Base-by-base conservation (phyloP, 2,329 filamentous ascomycete species). In the Pyrenophora graminea region DNA sequence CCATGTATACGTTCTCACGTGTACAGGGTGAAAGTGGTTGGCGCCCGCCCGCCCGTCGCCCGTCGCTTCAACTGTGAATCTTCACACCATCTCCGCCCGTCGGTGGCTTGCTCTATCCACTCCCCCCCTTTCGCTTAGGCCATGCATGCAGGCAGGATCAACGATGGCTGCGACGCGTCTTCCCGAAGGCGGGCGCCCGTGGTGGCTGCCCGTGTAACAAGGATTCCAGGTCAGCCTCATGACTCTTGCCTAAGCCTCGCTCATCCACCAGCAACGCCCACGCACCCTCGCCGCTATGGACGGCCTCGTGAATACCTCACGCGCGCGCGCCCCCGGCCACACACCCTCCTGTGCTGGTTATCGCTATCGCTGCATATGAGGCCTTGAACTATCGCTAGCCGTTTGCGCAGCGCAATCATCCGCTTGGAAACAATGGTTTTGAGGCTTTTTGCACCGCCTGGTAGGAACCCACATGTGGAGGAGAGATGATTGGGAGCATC, bases 401-500 rank as follows among this genome's bases (percentile, higher is more conserved):
- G 33, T 15, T 12, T 19, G 21, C 17, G 33, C 27, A 33, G 36
- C 18, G 21, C 37, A 23, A 37, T 19, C 33, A 31, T 40, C 27
- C 18, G 45, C 21, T 43, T 19, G 10, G 32, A 13, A 39, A 39
- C 32, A 15, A 68, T 70, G 66, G 65, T 64, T 2, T 32, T 69
- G 32, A 55, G 65, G 45, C 54, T 68, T 6, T 68, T 64, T 49
- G 59, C 64, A 12, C 66, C 63, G 47, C 62, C 64, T 49, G 65
- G 66, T 68, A 59, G 33, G 61, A 41, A 12, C 2, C 27, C 8
- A 30, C 27, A 30, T n/a, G 32, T 27, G 3, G 17, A 15, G 19
- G 13, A 23, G 1, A 10, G 7, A 15, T n/a, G n/a, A 8, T 27
- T 9, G 43, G 30, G 30, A 30, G 19, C 31, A 5, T 10, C 23